phyloP scores from a whole-genome alignment of 352 stramenopile species.

The Hyaloperonospora arabidopsidis region DNA sequence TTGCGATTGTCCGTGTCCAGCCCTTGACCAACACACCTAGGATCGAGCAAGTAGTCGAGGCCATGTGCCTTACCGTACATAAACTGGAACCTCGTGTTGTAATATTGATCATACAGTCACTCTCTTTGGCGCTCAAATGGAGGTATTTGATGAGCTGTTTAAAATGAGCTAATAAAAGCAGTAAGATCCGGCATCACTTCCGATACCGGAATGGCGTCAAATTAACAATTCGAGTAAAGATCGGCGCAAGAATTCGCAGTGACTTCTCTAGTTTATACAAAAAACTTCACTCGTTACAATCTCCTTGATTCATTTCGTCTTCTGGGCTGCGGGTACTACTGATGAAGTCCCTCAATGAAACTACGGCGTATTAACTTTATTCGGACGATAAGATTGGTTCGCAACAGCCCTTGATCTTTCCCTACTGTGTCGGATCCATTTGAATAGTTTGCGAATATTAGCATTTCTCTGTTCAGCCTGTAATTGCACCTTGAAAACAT shows the following conservation, averaged over 20 bases:
- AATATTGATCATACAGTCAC: background rate
- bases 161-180: background rate
- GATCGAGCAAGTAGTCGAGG: background rate
- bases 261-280: background rate
- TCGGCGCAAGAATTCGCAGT: background rate
- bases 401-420: no score
- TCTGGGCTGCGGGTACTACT: background rate
- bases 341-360: background rate
- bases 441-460: no score
- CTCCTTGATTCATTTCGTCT: background rate
- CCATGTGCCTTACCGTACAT: background rate
- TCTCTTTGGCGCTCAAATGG: background rate
- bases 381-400: background rate
- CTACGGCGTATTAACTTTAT: background rate
- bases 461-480: no score
- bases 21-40: no score
- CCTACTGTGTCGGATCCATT: no score
- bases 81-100: background rate
- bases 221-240: background rate
- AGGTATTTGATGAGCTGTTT: background rate
- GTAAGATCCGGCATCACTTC: background rate
- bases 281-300: background rate
- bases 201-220: background rate
- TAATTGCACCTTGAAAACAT: no score
- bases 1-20: no score